phyloP scores from a whole-genome alignment of 108 stramenopile genomes.

The Asterionellopsis glacialis region DNA sequence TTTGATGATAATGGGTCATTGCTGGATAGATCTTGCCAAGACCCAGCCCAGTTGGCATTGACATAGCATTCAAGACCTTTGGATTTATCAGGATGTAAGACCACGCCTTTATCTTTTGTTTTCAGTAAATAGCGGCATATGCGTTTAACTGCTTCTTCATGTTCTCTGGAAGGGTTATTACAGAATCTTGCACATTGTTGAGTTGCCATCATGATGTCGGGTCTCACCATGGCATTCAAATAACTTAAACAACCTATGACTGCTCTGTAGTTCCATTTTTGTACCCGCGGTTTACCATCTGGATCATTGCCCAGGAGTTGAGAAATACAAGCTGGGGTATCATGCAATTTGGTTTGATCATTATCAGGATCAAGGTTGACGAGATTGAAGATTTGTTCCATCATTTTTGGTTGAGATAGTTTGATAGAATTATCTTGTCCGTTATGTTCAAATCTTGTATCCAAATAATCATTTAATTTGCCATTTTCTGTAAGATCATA shows the following conservation, averaged over 20 bases:
- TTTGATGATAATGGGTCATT: constrained; percentile 13
- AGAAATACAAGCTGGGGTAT: no score
- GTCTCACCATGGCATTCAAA: constrained; percentile 21
- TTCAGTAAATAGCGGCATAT: no score
- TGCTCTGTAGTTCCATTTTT: no score
- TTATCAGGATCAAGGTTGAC: no score
- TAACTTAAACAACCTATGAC: no score
- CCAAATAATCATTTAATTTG: constrained; percentile 16
- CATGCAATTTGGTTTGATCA: no score
- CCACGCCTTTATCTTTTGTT: constrained; percentile 20
- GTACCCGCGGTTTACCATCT: constrained; percentile 40
- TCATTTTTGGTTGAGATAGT: no score
- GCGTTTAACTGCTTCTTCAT: constrained; percentile 27
- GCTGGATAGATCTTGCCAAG: constrained; percentile 18
- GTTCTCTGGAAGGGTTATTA: constrained; percentile 21
- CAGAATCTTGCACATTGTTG: constrained; percentile 34
- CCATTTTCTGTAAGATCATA: no score
- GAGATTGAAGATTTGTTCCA: no score
- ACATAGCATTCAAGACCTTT: constrained; percentile 24
- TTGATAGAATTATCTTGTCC: constrained; percentile 6
- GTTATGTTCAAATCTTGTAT: constrained; percentile 7
- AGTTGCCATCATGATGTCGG: constrained; percentile 32
- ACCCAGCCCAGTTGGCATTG: background rate
- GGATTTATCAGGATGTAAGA: constrained; percentile 10
- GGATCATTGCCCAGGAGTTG: no score